These are phyloP conservation scores for Claviceps monticola DNA, from an alignment of 2,329 filamentous ascomycete genomes.

Conservation along the genomic window DNA sequence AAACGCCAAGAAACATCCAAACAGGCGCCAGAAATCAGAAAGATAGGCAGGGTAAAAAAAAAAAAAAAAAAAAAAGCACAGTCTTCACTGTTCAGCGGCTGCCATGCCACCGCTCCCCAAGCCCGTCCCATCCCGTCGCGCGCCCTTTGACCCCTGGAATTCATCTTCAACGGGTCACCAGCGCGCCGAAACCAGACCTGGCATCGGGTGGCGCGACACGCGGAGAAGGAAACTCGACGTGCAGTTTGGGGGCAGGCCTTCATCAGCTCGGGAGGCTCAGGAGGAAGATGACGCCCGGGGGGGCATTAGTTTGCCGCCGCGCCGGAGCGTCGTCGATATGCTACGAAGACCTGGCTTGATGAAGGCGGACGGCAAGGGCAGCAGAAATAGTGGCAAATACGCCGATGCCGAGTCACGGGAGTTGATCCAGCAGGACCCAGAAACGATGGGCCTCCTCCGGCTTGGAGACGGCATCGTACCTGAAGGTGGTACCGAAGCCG, in stretches of 20 bases:
- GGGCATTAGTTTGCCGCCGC: conserved; percentile 5
- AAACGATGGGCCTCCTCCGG: no score
- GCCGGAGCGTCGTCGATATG: conserved; percentile 38
- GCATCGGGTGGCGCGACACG: conserved; percentile 56
- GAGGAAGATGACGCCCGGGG: no score
- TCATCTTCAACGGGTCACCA: conserved; percentile 68
- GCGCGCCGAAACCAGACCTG: conserved; percentile 51
- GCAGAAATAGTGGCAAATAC: no score
- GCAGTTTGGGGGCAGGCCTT: conserved; percentile 49
- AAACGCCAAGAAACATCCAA: no score
- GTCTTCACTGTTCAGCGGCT: not conserved
- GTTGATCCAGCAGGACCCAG: no score
- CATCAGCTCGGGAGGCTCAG: not conserved
- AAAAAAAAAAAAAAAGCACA: not conserved
- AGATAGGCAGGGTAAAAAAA: not conserved
- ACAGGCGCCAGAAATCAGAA: no score
- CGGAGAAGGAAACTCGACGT: conserved; percentile 53
- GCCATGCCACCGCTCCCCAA: conserved; percentile 1
- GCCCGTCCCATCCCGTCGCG: no score
- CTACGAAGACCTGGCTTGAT: conserved; percentile 27
- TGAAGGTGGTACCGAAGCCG: no score
- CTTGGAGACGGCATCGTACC: no score
- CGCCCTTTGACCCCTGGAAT: conserved; percentile 53
- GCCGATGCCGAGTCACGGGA: no score
- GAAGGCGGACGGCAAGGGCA: conserved; percentile 1